phyloP scores from a whole-genome alignment of 805 yeast genomes.

The Candida stauntonica region DNA sequence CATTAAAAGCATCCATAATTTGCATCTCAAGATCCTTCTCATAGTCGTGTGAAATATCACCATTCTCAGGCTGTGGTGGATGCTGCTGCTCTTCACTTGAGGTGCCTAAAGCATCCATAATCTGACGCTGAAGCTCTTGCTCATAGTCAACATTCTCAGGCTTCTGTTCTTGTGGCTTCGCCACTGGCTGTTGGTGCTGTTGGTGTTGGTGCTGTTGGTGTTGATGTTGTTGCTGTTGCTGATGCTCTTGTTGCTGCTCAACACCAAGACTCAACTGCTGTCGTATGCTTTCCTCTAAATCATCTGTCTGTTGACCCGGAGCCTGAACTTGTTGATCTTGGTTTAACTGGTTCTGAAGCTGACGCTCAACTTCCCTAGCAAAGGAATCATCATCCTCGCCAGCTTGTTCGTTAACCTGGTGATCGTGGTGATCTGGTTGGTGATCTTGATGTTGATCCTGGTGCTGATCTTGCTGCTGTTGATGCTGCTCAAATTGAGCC shows the following conservation, averaged over 20 bases:
- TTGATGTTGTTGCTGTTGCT: background rate
- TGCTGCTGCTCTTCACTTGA: conserved; percentile 2
- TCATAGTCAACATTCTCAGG: conserved; percentile 13
- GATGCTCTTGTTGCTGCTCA: background rate
- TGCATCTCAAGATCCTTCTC: conserved; percentile 22
- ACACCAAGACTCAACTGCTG: conserved; percentile 1
- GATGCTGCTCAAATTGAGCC: conserved; percentile 17
- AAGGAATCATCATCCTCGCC: conserved; percentile 24
- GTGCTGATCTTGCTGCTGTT: conserved; percentile 4
- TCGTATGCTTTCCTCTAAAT: conserved; percentile 4
- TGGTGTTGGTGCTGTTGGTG: background rate
- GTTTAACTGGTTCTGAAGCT: conserved; percentile 20
- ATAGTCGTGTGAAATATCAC: conserved; percentile 6
- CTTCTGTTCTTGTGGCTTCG: too few relatives aligned
- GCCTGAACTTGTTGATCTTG: conserved; percentile 4
- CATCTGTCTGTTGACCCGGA: too few relatives aligned
- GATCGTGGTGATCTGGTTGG: background rate
- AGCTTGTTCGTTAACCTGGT: background rate
- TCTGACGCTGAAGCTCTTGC: conserved; percentile 23
- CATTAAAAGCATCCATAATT: conserved; percentile 18
- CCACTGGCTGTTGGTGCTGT: background rate
- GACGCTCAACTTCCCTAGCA: conserved; percentile 27
- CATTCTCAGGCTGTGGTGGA: background rate
- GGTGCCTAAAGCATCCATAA: conserved; percentile 21
- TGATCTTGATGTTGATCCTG: conserved; percentile 3